phyloP scores from a whole-genome alignment of 495 filamentous ascomycete genomes.

The Rhypophila decipiens region DNA sequence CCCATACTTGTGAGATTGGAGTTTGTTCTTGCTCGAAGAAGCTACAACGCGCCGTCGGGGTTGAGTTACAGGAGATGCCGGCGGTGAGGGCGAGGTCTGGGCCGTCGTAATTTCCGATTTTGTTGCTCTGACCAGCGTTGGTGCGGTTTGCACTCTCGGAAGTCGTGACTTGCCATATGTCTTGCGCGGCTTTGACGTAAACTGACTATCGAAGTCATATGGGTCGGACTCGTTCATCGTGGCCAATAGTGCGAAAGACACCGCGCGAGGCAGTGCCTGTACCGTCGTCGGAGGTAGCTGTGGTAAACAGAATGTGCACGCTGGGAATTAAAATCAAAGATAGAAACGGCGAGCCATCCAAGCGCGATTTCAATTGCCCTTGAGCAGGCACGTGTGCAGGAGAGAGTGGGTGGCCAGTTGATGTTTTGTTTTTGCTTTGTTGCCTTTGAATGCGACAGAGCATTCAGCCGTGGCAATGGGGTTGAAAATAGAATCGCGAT shows the following conservation, averaged over 20 bases:
- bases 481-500: no score
- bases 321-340: no score
- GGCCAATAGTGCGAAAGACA: constrained; percentile 22
- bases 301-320: no score
- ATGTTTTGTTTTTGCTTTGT: no score
- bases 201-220: constrained; percentile 16
- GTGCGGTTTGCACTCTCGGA: no score
- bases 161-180: constrained; percentile 38
- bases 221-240: constrained; percentile 28
- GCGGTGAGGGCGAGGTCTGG: constrained; percentile 9
- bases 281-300: no score
- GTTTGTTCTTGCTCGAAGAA: constrained; percentile 3
- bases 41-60: constrained; percentile 2
- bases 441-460: no score
- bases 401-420: no score
- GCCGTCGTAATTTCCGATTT: constrained; percentile 4
- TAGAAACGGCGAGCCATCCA: no score
- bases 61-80: constrained; percentile 14
- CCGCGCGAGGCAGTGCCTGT: no score
- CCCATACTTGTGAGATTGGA: constrained; percentile 1
- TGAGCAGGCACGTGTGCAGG: not conserved
- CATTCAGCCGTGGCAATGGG: no score
- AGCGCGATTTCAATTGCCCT: not conserved
- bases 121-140: constrained; percentile 16
- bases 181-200: constrained; percentile 26